These are phyloP conservation scores for Aphanomyces invadans DNA, from an alignment of 352 stramenopile species.

Conservation along the genomic window DNA sequence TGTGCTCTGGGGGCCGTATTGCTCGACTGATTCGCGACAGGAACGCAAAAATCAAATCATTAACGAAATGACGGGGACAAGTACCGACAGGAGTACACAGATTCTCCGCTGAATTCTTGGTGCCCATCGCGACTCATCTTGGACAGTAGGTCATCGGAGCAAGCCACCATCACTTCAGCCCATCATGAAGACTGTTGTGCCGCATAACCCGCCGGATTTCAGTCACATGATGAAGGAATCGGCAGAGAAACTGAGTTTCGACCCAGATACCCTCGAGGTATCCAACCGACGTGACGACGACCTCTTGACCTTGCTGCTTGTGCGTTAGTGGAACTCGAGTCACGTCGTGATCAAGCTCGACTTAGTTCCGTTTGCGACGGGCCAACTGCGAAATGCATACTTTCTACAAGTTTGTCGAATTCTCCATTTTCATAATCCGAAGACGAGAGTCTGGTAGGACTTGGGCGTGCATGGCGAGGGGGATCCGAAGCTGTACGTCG, in stretches of 20 bases:
- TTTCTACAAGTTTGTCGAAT: slow-evolving; percentile 43
- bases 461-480: slow-evolving; percentile 11
- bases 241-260: slow-evolving; percentile 75
- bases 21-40: not conserved
- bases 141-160: not conserved
- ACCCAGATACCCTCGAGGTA: slow-evolving; percentile 65
- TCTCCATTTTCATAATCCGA: slow-evolving; percentile 25
- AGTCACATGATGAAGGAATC: slow-evolving; percentile 44
- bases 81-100: slow-evolving; percentile 36
- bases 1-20: not conserved
- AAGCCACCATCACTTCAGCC: slow-evolving; percentile 39
- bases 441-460: slow-evolving; percentile 24
- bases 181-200: slow-evolving; percentile 73
- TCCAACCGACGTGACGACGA: not conserved
- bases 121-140: not conserved
- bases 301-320: not conserved
- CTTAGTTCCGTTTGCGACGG: slow-evolving; percentile 71
- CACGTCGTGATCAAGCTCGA: slow-evolving; percentile 59
- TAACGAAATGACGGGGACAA: slow-evolving; percentile 80
- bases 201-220: slow-evolving; percentile 66
- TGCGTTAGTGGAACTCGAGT: slow-evolving; percentile 43
- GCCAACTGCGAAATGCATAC: slow-evolving; percentile 70
- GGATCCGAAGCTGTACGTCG: slow-evolving; percentile 42
- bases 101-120: too few relatives aligned
- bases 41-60: slow-evolving; percentile 83